A percentile compares a stretch with the other conserved stretches of the same genome.
Conservation (phyloP, 352 stramenopile species). For the Pythium rhizo-oryzae region DNA sequence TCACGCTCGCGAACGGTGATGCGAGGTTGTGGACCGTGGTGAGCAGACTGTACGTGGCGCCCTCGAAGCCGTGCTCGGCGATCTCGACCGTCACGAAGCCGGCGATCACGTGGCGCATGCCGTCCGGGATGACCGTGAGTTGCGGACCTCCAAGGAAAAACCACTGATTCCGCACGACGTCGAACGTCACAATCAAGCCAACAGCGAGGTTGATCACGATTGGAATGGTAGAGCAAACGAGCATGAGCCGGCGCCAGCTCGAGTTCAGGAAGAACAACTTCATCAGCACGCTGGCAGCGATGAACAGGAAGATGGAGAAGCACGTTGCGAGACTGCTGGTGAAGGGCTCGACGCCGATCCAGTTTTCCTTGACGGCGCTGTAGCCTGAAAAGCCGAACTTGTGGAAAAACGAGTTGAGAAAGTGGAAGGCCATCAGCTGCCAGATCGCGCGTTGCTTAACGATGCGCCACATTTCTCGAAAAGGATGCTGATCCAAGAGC, state of each 20-base stretch:
- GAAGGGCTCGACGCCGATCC: constrained; percentile 55
- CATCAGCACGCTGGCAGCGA: constrained; percentile 58
- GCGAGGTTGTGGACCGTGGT: constrained; percentile 71
- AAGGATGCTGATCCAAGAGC: constrained; percentile 39
- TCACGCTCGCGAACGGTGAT: constrained; percentile 50
- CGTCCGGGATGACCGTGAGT: constrained; percentile 56
- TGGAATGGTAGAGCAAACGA: constrained; percentile 46
- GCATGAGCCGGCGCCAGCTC: constrained; percentile 63
- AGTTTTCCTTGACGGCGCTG: constrained; percentile 61
- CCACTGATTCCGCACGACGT: constrained; percentile 67
- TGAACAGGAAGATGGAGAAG: constrained; percentile 51
- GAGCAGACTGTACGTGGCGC: constrained; percentile 62
- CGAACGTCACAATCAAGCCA: constrained; percentile 55
- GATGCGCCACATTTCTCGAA: constrained; percentile 68
- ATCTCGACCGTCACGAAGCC: constrained; percentile 75
- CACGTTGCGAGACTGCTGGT: constrained; percentile 59
- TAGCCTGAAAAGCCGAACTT: constrained; percentile 56
- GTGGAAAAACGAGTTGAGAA: constrained; percentile 67
- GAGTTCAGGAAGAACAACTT: constrained; percentile 59
- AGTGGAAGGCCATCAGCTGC: constrained; percentile 69
- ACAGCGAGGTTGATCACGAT: constrained; percentile 49
- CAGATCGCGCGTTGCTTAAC: constrained; percentile 74
- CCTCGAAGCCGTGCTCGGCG: constrained; percentile 72
- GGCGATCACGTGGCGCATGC: constrained; percentile 61
- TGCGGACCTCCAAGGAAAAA: constrained; percentile 69